Conservation (phyloP, 1,284 basidiomycete genomes). For the Cryptococcus floricola region DNA sequence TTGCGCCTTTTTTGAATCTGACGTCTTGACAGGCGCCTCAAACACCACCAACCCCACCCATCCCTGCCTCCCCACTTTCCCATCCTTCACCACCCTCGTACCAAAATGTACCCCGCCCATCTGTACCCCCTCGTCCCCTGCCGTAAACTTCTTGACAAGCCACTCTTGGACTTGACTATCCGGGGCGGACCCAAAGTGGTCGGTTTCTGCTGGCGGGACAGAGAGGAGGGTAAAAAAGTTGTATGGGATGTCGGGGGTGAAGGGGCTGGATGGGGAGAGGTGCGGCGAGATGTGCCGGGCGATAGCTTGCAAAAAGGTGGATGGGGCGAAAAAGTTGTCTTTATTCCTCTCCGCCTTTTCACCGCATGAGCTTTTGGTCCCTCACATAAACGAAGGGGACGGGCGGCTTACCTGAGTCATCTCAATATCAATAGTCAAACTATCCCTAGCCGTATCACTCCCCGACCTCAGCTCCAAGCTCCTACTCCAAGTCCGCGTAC, state of each 20-base stretch:
- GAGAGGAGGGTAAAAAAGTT: constrained; percentile 22
- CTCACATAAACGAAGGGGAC: no score
- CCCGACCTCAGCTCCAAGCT: background rate
- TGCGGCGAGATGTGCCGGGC: constrained; percentile 28
- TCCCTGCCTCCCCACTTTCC: constrained; percentile 14
- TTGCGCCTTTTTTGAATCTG: constrained; percentile 5
- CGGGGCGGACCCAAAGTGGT: constrained; percentile 20
- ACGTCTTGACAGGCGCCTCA: constrained; percentile 26
- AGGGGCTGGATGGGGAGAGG: constrained; percentile 3
- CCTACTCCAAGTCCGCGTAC: background rate
- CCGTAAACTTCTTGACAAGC: constrained; percentile 33
- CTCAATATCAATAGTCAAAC: constrained; percentile 15
- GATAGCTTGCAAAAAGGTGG: constrained; percentile 32
- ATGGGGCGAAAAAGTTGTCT: constrained; percentile 28
- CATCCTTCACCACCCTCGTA: constrained; percentile 8
- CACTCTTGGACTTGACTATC: constrained; percentile 24
- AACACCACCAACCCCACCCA: constrained; percentile 31
- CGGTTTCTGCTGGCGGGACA: constrained; percentile 5
- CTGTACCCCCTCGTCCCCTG: constrained; percentile 8
- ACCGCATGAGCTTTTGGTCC: background rate
- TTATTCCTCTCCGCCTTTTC: constrained; percentile 20
- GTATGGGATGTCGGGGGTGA: constrained; percentile 1
- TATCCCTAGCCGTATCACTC: constrained; percentile 8
- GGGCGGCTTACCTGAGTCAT: constrained; percentile 12
- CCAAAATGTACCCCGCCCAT: constrained; percentile 24